Base-by-base conservation (phyloP, 176 grass and related monocot species). In the Oropetium thomaeum region DNA sequence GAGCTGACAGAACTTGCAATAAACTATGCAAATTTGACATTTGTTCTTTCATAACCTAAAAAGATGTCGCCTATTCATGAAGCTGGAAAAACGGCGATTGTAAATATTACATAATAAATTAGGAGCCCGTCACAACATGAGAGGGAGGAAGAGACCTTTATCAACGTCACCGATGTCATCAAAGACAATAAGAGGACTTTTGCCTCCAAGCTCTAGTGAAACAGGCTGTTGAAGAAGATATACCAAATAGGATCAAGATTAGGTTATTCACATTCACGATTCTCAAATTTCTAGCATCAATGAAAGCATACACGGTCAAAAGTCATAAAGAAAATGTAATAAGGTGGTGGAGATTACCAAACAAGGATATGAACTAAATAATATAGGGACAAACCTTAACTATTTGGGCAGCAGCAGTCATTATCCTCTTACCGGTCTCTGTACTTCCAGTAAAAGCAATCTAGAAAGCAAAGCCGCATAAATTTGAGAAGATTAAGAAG, bases 171-270 rank as follows among this genome's bases (percentile, higher is more conserved):
- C 29, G 33, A 92, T 84, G 62, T 97, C 95, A 87, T 97, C 95
- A 87, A 93, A 97, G 65, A 97, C 73, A 79, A 97, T 85, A 77
- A 97, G 83, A 42, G 95, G 95, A 83, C 95, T 93, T 91, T 97
- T 97, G 28, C 95, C 95, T 44, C 95, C 91, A 78, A 97, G 95
- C 86, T 97, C 95, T 86, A 97, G 82, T 67, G 91, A 91, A 83
- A 97, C 88, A 86, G 95, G 95, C 95, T 97, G 86, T 74, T 49
- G 28, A 81, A 71, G 72, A 79, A 64, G 33, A 79, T 26, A 79
- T 33, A 48, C 34, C 31, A 32, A 72, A 73, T 5, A 7, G 51
- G 59, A 82, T 73, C 33, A 82, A 79, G 6, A 58, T 26, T 55
- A 76, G 22, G 15, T 62, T 38, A 66, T 42, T 61, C 16, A 87